phyloP scores from a whole-genome alignment of 2,329 filamentous ascomycete species.

The Monosporascus sp. region DNA sequence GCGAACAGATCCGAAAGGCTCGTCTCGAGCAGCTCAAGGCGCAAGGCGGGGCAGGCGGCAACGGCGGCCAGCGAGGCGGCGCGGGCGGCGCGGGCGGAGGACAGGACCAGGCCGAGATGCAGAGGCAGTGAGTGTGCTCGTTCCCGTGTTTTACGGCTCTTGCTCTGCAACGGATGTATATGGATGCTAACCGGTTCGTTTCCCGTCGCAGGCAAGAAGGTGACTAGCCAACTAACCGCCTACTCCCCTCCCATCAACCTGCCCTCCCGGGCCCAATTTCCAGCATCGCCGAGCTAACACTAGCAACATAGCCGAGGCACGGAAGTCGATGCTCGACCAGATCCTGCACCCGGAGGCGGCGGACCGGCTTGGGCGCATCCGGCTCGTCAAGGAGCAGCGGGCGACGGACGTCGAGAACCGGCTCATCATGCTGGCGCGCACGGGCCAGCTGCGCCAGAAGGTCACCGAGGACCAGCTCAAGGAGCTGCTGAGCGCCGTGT shows the following conservation, averaged over 20 bases:
- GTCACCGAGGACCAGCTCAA: constrained; percentile 93
- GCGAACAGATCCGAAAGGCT: constrained; percentile 73
- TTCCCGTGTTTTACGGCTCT: neutral
- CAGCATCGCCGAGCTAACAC: neutral
- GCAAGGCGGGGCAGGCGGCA: constrained; percentile 49
- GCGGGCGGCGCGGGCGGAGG: constrained; percentile 38
- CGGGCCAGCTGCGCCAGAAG: constrained; percentile 79
- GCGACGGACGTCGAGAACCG: constrained; percentile 88
- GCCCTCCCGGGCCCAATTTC: neutral
- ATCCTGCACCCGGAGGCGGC: constrained; percentile 93
- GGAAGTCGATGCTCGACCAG: constrained; percentile 74
- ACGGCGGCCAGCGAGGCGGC: constrained; percentile 38
- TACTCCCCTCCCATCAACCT: neutral
- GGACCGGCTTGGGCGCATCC: constrained; percentile 88
- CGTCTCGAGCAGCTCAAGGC: constrained; percentile 90
- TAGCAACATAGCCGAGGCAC: constrained; percentile 54
- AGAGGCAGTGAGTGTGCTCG: constrained; percentile 51
- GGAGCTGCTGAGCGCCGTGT: constrained; percentile 78
- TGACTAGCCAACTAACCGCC: constrained; percentile 1
- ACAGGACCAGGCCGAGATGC: constrained; percentile 51
- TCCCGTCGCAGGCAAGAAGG: constrained; percentile 35
- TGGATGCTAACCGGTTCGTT: constrained; percentile 5
- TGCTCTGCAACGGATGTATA: neutral
- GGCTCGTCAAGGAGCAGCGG: constrained; percentile 88
- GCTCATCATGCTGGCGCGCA: constrained; percentile 83